A percentile compares a stretch with the other conserved stretches of the same genome.
Conservation (phyloP, 2,329 filamentous ascomycete species). For the Coniochaeta sp. region DNA sequence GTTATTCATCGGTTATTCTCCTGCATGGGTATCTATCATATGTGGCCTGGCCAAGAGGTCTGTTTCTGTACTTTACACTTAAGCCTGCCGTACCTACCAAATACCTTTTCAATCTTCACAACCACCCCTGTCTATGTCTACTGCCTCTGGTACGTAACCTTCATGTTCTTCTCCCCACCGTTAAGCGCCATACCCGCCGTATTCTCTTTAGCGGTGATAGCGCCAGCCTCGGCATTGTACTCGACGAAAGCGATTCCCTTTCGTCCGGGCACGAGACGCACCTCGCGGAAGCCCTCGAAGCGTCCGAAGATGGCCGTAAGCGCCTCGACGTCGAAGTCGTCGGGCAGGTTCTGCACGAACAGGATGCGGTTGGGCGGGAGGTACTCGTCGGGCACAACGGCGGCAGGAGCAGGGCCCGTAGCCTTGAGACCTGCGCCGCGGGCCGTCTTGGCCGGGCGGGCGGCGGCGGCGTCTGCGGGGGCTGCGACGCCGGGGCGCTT, state of each 20-base stretch:
- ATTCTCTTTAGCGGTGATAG: constrained; percentile 89
- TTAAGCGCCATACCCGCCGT: constrained; percentile 79
- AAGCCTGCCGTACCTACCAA: neutral
- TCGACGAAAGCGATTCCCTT: constrained; percentile 93
- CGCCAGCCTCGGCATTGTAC: constrained; percentile 83
- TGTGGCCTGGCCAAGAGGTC: neutral
- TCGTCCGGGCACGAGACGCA: constrained; percentile 78
- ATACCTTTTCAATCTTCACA: neutral
- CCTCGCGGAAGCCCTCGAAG: constrained; percentile 92
- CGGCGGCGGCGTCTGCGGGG: constrained; percentile 35
- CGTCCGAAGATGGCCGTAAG: constrained; percentile 76
- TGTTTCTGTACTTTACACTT: neutral
- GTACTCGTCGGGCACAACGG: constrained; percentile 93
- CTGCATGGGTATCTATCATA: constrained; percentile 13
- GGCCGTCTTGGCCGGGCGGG: constrained; percentile 59
- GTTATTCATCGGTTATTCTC: constrained; percentile 6
- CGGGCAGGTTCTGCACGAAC: constrained; percentile 87
- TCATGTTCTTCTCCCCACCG: constrained; percentile 69
- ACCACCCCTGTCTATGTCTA: constrained; percentile 28
- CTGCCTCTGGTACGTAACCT: constrained; percentile 94
- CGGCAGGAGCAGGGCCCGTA: constrained; percentile 57
- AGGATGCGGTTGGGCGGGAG: constrained; percentile 95
- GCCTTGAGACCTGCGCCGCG: constrained; percentile 71
- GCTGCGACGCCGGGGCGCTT: constrained; percentile 26
- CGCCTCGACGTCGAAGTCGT: constrained; percentile 74